A percentile compares a stretch with the other conserved stretches of the same genome.
These are phyloP conservation scores for Phialemoniopsis sp. DNA, from an alignment of 2,329 filamentous ascomycete genomes.

Conservation along the genomic window DNA sequence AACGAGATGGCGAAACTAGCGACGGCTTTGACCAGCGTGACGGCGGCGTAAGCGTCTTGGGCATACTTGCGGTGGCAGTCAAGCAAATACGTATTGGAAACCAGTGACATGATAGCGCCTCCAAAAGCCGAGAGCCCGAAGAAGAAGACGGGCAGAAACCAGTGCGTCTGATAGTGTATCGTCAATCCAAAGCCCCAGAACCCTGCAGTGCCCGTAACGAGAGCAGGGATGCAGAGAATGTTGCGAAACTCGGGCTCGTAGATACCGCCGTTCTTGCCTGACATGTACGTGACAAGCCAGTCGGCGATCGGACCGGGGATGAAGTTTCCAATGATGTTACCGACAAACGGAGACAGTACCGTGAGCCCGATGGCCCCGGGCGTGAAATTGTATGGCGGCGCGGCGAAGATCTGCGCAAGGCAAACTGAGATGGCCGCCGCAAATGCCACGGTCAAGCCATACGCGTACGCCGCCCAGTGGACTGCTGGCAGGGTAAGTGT, in stretches of 20 bases:
- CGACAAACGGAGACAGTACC: conserved; percentile 43
- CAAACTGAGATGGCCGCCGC: too few relatives aligned
- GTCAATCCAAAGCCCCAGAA: conserved; percentile 44
- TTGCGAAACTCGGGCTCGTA: conserved; percentile 51
- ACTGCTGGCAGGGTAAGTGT: too few relatives aligned
- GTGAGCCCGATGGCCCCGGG: conserved; percentile 44
- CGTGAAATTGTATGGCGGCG: conserved; percentile 46
- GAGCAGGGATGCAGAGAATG: conserved; percentile 32
- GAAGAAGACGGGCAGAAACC: conserved; percentile 40
- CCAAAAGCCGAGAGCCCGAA: too few relatives aligned
- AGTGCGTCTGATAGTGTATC: conserved; percentile 39
- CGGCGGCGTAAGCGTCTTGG: conserved; percentile 14
- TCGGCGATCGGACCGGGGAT: conserved; percentile 41
- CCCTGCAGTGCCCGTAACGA: conserved; percentile 34
- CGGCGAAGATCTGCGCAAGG: conserved; percentile 47
- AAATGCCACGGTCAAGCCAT: too few relatives aligned
- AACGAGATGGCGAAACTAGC: conserved; percentile 7
- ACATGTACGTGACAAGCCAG: conserved; percentile 36
- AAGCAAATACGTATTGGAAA: conserved; percentile 42
- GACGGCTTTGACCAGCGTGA: conserved; percentile 5
- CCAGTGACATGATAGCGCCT: conserved; percentile 43
- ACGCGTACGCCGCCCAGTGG: too few relatives aligned
- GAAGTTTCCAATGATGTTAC: conserved; percentile 39
- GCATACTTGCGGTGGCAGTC: conserved; percentile 40
- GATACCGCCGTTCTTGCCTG: conserved; percentile 41